Percentiles rank a stretch among this genome's conserved stretches.
These are phyloP conservation scores for Aspergillus campestris DNA, from an alignment of 495 filamentous ascomycete species.

Conservation along the genomic window DNA sequence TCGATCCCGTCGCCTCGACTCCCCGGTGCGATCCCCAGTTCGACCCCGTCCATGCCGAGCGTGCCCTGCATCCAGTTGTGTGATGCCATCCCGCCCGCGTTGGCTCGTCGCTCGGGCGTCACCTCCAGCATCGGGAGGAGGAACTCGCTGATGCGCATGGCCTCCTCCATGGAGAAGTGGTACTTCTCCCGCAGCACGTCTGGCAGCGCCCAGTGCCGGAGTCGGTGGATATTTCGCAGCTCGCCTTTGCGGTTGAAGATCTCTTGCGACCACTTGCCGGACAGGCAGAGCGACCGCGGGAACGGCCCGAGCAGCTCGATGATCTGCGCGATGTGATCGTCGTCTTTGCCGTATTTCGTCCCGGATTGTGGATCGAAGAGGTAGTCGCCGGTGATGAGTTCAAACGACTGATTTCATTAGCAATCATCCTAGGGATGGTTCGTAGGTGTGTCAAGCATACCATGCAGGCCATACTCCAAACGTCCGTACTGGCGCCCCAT, in stretches of 20 bases:
- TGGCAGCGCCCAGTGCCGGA: slow-evolving; percentile 92
- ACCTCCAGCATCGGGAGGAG: slow-evolving; percentile 89
- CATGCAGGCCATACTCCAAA: slow-evolving; percentile 99
- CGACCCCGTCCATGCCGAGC: slow-evolving; percentile 75
- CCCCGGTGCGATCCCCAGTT: slow-evolving; percentile 64
- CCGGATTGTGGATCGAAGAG: slow-evolving; percentile 98
- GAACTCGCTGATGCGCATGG: slow-evolving; percentile 73
- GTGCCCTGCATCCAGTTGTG: slow-evolving; percentile 76
- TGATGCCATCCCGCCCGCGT: slow-evolving; percentile 89
- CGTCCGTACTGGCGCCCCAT: slow-evolving; percentile 97
- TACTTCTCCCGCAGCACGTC: slow-evolving; percentile 97
- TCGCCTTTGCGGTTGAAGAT: slow-evolving; percentile 99
- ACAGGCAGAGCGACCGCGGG: slow-evolving; percentile 80
- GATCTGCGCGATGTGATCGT: slow-evolving; percentile 98
- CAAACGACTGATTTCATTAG: slow-evolving; percentile 62
- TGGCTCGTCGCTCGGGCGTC: slow-evolving; percentile 76
- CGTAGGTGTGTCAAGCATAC: slow-evolving; percentile 39
- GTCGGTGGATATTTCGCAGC: slow-evolving; percentile 91
- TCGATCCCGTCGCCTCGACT: slow-evolving; percentile 90
- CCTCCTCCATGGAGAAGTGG: slow-evolving; percentile 75
- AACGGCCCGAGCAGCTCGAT: slow-evolving; percentile 95
- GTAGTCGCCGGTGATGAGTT: slow-evolving; percentile 97
- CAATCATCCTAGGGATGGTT: neutral
- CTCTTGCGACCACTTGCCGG: slow-evolving; percentile 95
- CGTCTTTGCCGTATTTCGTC: slow-evolving; percentile 98